A percentile compares a stretch with the other conserved stretches of the same genome.
Evolutionary conservation across 257 asterid genomes (phyloP).

Genomic region (Fraxinus americana): DNA sequence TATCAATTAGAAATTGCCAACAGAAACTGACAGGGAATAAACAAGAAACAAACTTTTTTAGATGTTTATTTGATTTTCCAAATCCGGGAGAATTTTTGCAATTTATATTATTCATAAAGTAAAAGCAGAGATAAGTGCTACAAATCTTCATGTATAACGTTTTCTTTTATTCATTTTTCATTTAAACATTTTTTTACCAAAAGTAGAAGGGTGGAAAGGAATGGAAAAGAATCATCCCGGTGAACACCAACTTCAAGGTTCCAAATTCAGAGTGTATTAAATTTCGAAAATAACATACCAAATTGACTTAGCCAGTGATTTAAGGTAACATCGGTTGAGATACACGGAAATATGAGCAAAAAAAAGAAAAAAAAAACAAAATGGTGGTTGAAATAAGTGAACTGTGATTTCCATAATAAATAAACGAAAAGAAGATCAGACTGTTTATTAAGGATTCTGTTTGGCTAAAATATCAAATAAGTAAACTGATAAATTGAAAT

Average conservation of each 20-base stretch:
- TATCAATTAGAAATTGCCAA: conserved; percentile 4
- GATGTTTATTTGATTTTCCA: conserved; percentile 4
- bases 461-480: neutral
- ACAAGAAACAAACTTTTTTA: neutral
- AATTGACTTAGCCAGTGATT: neutral
- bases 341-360: neutral
- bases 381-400: neutral
- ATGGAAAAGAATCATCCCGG: neutral
- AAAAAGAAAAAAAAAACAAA: too few species aligned
- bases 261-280: neutral
- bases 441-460: neutral
- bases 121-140: neutral
- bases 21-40: neutral
- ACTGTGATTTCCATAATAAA: neutral
- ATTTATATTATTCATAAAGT: neutral
- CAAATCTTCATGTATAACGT: neutral
- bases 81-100: neutral
- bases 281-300: neutral
- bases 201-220: neutral
- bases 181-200: neutral
- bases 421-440: neutral
- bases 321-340: neutral
- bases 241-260: neutral
- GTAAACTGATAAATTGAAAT: neutral
- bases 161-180: neutral